Evolutionary conservation across 2,329 filamentous ascomycete genomes (phyloP), one percentile per base, ranked within the genome.

Genomic region (Hirsutella minnesotensis): DNA sequence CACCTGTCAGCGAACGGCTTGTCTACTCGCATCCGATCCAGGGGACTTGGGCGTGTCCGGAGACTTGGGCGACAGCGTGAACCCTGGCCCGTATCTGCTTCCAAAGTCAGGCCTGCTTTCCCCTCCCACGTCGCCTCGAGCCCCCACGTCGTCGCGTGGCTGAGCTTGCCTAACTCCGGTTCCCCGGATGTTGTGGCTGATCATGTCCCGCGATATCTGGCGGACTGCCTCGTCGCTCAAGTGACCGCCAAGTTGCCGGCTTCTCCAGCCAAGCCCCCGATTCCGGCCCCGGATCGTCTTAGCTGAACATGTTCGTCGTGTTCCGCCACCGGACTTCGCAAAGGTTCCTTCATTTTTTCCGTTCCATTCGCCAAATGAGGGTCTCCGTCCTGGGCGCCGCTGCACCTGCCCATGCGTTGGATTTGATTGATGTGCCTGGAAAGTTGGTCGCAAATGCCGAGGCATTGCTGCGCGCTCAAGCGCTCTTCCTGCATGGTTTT

Each of bases 231-330:
- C 38, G 33, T 46, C 45, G 21, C 42, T 44, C 15, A 50, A 37
- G 34, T 48, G 39, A 12, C 47, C 44, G 18, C 47, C 42, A 27
- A 47, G 38, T 39, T 51, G 40, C 39, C 41, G 45, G 16, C 38
- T 45, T 39, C 44, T 47, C 38, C 27, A 41, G 5, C 47, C 45
- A 31, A 46, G 38, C 3, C 42, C 47, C 27, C 39, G 34, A 20
- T 51, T 49, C 40, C 46, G 47, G 2, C 46, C 44, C 19, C 44
- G 39, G 3, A 48, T 44, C 9, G 41, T 47, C 38, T 46, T n/a
- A n/a, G n/a, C n/a, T n/a, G n/a, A n/a, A n/a, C n/a, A n/a, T n/a
- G n/a, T n/a, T n/a, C n/a, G n/a, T n/a, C n/a, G n/a, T n/a, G n/a
- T n/a, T n/a, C n/a, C n/a, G n/a, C n/a, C n/a, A n/a, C n/a, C n/a